phyloP scores from a whole-genome alignment of 2,329 filamentous ascomycete genomes.

The Sclerotinia borealis region DNA sequence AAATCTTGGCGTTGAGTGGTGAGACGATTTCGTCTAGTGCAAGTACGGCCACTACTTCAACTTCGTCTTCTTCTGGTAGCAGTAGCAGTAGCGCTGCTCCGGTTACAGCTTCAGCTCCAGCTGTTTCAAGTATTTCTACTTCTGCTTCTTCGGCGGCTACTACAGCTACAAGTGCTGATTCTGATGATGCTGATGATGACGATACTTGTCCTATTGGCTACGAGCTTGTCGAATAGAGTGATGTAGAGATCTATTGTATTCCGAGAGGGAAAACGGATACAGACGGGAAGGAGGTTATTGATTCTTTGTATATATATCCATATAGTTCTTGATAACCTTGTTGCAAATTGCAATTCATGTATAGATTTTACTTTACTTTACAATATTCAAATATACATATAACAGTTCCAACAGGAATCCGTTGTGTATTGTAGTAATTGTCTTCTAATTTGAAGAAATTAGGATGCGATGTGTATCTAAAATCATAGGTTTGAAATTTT shows the following conservation, averaged over 20 bases:
- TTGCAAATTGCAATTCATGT: not conserved
- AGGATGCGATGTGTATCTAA: no score
- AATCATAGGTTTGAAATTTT: no score
- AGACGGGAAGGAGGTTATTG: not conserved
- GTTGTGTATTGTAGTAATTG: no score
- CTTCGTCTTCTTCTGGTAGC: not conserved
- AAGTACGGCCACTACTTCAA: not conserved
- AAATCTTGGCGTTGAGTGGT: conserved; percentile 39
- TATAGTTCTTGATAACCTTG: not conserved
- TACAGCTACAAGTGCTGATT: not conserved
- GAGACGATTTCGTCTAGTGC: not conserved
- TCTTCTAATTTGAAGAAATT: no score
- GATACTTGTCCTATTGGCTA: conserved; percentile 5
- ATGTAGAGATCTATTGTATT: not conserved
- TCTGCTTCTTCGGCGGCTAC: not conserved
- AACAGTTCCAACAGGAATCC: no score
- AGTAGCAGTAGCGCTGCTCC: not conserved
- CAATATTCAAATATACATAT: no score
- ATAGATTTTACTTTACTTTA: not conserved
- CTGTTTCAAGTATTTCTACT: not conserved
- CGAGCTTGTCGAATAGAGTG: conserved; percentile 1
- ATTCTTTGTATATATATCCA: not conserved
- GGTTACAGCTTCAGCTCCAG: not conserved
- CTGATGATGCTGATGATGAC: not conserved
- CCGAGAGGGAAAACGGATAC: not conserved